Percentiles rank a stretch among this genome's conserved stretches.
Evolutionary conservation across 2,329 filamentous ascomycete genomes (phyloP).

Genomic region (Endothia cerciana): DNA sequence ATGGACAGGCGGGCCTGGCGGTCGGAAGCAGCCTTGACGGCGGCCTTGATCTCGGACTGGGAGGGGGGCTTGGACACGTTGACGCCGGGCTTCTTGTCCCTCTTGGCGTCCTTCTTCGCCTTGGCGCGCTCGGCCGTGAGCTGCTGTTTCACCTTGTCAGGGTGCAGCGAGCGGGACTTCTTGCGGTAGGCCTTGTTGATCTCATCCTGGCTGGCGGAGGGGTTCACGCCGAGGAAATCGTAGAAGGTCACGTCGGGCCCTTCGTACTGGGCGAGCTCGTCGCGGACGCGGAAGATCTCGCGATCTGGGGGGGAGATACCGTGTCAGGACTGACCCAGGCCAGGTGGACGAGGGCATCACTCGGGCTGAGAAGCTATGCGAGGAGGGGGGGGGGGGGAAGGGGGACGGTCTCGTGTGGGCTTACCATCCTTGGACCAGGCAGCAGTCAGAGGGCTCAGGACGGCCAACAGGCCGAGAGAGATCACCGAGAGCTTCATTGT

Average conservation of each 20-base stretch:
- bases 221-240: constrained; percentile 81
- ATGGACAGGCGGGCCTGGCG: constrained; percentile 83
- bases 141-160: constrained; percentile 91
- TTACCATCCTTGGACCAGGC: constrained; percentile 88
- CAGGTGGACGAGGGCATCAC: background rate
- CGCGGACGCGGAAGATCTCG: constrained; percentile 94
- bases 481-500: constrained; percentile 74
- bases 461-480: constrained; percentile 69
- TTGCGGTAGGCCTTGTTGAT: constrained; percentile 95
- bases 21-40: constrained; percentile 79
- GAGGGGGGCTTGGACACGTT: constrained; percentile 73
- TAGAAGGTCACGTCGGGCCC: constrained; percentile 87
- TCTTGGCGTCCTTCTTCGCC: constrained; percentile 52
- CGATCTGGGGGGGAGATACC: constrained; percentile 65
- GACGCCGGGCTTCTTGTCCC: constrained; percentile 61
- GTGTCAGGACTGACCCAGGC: constrained; percentile 1
- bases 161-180: constrained; percentile 81
- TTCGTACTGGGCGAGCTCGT: constrained; percentile 79
- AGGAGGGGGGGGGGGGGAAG: background rate
- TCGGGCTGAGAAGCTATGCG: constrained; percentile 18
- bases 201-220: constrained; percentile 78
- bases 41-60: constrained; percentile 74
- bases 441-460: constrained; percentile 67
- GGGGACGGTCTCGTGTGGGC: constrained; percentile 32
- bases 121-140: constrained; percentile 72